A percentile compares a stretch with the other conserved stretches of the same genome.
Conservation (phyloP, 768 basidiomycete genomes). For the Coprinopsis marcescibilis region DNA sequence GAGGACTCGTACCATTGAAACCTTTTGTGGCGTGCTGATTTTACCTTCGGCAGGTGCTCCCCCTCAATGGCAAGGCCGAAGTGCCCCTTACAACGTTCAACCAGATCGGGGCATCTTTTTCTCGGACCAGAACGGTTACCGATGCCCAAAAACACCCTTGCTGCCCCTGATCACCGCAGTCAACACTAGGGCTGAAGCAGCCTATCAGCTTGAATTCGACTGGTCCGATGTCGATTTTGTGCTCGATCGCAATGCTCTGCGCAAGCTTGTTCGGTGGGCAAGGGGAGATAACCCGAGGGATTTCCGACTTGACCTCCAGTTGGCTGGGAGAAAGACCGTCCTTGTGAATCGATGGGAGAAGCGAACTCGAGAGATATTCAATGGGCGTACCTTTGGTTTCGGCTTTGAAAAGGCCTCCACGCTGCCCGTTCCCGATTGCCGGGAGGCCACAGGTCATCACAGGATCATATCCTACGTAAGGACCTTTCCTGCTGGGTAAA, state of each 20-base stretch:
- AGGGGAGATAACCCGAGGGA: conserved; percentile 29
- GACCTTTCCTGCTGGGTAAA: not conserved
- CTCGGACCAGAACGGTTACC: conserved; percentile 54
- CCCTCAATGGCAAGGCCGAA: conserved; percentile 45
- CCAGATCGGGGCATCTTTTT: conserved; percentile 45
- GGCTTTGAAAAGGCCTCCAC: conserved; percentile 60
- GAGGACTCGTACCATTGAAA: not conserved
- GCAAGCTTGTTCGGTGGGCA: conserved; percentile 59
- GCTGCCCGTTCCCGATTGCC: conserved; percentile 39
- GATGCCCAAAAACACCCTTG: conserved; percentile 28
- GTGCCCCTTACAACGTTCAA: conserved; percentile 46
- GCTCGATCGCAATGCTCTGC: conserved; percentile 61
- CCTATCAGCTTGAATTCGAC: conserved; percentile 29
- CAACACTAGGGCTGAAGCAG: conserved; percentile 31
- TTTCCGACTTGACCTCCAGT: conserved; percentile 68
- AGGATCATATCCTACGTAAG: conserved; percentile 60
- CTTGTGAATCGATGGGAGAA: conserved; percentile 58
- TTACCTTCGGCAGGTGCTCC: conserved; percentile 43
- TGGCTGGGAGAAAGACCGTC: conserved; percentile 52
- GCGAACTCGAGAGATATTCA: conserved; percentile 27
- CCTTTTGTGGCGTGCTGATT: not conserved
- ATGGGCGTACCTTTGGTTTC: conserved; percentile 45
- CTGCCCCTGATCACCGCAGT: conserved; percentile 60
- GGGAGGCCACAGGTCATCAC: conserved; percentile 50
- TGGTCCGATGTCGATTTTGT: conserved; percentile 43